phyloP scores from a whole-genome alignment of 306 rosid genomes.

The Lathyrus sativus region DNA sequence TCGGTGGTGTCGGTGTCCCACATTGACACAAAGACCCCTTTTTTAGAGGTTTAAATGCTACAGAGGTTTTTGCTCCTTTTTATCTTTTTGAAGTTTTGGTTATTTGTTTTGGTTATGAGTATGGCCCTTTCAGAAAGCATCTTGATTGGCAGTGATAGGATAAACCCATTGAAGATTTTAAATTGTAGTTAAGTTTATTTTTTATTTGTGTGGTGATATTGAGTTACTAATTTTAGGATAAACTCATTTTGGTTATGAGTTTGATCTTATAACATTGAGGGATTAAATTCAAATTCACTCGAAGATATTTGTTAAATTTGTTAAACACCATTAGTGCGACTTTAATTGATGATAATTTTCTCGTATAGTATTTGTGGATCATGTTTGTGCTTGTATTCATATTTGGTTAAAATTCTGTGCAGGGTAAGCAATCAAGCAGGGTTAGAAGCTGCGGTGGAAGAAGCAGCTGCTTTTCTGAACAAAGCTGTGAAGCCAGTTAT shows the following conservation, averaged over 20 bases:
- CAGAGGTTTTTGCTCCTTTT: neutral
- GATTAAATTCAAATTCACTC: neutral
- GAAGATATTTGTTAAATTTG: neutral
- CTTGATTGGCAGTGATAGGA: neutral
- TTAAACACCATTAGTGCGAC: neutral
- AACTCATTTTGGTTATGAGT: too few species aligned
- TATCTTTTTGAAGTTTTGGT: neutral
- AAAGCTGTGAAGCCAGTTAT: constrained; percentile 82
- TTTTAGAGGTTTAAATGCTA: too few species aligned
- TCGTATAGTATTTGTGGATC: neutral
- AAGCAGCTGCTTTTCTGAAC: constrained; percentile 70
- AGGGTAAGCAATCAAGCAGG: constrained; percentile 73
- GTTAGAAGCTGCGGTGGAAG: constrained; percentile 88
- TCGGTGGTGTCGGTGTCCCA: too few species aligned
- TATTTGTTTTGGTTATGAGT: neutral
- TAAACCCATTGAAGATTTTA: constrained; percentile 2
- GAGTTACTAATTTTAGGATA: constrained; percentile 17
- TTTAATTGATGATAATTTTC: neutral
- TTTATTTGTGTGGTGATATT: constrained; percentile 10
- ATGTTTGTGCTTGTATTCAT: constrained; percentile 23
- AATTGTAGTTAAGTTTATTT: constrained; percentile 2
- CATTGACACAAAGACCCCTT: too few species aligned
- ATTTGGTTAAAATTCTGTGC: constrained; percentile 8
- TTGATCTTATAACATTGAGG: neutral
- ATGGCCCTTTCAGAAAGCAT: constrained; percentile 18